Evolutionary conservation across 192 early-diverging fungal genomes (phyloP), one percentile per base, ranked within the genome.

Genomic region (Coemansia sp.): DNA sequence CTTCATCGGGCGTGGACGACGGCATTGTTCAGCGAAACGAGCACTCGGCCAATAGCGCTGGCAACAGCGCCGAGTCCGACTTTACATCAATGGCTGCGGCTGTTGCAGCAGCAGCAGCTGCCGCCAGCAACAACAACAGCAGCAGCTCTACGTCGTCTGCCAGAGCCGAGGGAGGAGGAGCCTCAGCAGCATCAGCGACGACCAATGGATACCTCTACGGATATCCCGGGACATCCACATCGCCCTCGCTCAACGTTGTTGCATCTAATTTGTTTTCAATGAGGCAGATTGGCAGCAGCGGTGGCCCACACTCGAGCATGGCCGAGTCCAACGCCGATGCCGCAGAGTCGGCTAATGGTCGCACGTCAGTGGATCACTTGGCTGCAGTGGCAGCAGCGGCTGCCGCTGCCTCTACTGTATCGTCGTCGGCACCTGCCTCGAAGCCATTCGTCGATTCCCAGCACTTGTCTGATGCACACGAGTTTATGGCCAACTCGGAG

Each of bases 161-260:
- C 8, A 19, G 35, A 17, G 46, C 36, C 22, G 32, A 43, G 1
- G 42, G 15, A 10, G n/a, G n/a, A n/a, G 60, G 19, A 53, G 9
- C 41, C 22, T 41, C 40, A n/a, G 32, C 53, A n/a, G 1, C 25
- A 6, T 4, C 59, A 12, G 9, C 57, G 0, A 6, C 65, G 1
- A 32, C 57, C 8, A 45, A 67, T 36, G 51, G 51, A 11, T 71
- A 65, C 29, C 63, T 65, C 12, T 71, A 65, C 27, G 62, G 62
- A 3, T 71, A 65, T 14, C 37, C 31, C 2, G 35, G 19, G 8
- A 40, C 46, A 20, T 17, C 68, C 6, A 57, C 59, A 0, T 77
- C 79, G 27, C 79, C 79, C 8, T 69, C 79, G 0, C 60, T 82
- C 4, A 82, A 82, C 46, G 75, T 73, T 10, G 79, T 82, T 1